Evolutionary conservation across 805 yeast species (phyloP).

Genomic region (Deakozyma indianensis): DNA sequence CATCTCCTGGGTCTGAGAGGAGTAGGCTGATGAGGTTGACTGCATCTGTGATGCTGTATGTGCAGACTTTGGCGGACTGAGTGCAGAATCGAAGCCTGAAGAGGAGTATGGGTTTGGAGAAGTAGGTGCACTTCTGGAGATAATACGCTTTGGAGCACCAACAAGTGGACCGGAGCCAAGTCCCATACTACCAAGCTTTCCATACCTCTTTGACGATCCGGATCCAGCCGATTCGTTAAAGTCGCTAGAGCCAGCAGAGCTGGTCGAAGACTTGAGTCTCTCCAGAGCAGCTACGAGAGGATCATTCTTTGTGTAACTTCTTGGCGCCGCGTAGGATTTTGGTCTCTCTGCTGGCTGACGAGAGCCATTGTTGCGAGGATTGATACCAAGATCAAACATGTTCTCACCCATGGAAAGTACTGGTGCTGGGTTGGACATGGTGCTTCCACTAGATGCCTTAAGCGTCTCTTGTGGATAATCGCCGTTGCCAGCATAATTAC

Average conservation of each 20-base stretch:
- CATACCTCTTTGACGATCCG: neutral
- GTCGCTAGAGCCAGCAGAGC: constrained; percentile 8
- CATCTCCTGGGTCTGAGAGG: constrained; percentile 14
- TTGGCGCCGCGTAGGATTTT: constrained; percentile 8
- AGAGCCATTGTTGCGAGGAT: constrained; percentile 1
- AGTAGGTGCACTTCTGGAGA: neutral
- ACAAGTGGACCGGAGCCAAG: neutral
- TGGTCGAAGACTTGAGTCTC: constrained; percentile 23
- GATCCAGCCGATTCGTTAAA: constrained; percentile 1
- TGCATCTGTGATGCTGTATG: constrained; percentile 27
- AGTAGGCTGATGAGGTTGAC: constrained; percentile 18
- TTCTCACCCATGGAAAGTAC: constrained; percentile 17
- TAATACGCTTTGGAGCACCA: neutral
- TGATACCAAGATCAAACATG: constrained; percentile 17
- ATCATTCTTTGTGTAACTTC: constrained; percentile 21
- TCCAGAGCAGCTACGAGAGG: constrained; percentile 43
- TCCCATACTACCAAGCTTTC: constrained; percentile 2
- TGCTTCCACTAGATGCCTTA: neutral
- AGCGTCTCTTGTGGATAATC: neutral
- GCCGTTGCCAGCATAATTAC: neutral
- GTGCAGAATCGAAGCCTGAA: constrained; percentile 1
- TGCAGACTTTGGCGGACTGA: constrained; percentile 19
- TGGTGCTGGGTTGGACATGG: constrained; percentile 2
- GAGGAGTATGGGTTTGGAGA: neutral
- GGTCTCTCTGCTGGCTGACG: constrained; percentile 4